phyloP scores from a whole-genome alignment of 192 early-diverging fungal species.

The Rhizophagus clarus region DNA sequence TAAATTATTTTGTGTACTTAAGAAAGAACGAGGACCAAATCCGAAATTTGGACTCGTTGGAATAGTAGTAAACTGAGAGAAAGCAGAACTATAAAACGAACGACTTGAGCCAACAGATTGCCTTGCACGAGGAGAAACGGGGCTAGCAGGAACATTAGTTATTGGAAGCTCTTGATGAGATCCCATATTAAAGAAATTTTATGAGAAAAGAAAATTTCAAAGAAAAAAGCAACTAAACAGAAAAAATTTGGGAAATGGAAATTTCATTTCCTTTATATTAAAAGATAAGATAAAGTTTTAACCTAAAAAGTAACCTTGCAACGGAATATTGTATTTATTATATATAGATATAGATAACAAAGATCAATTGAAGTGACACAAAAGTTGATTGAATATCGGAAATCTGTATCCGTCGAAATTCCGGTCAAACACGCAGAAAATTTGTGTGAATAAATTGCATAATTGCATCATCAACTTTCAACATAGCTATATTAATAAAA shows the following conservation, averaged over 20 bases:
- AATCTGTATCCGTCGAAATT: too few relatives aligned
- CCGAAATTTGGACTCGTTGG: background rate
- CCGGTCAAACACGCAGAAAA: too few relatives aligned
- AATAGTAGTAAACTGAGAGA: conserved; percentile 2
- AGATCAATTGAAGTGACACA: too few relatives aligned
- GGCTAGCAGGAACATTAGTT: background rate
- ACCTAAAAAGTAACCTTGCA: background rate
- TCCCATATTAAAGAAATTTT: background rate
- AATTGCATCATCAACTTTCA: too few relatives aligned
- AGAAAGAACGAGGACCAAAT: conserved; percentile 20
- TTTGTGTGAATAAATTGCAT: too few relatives aligned
- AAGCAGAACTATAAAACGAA: background rate
- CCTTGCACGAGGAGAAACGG: background rate
- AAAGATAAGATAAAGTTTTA: background rate
- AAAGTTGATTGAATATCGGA: too few relatives aligned
- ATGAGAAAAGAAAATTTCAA: background rate
- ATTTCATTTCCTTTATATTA: background rate
- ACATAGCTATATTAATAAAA: too few relatives aligned
- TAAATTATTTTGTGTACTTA: conserved; percentile 8
- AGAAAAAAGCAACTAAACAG: background rate
- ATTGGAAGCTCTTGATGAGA: background rate
- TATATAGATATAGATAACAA: too few relatives aligned
- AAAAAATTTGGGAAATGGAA: background rate
- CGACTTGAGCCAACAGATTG: background rate
- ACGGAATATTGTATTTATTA: too few relatives aligned